These are phyloP conservation scores for Aspergillus japonicus DNA, from an alignment of 2,329 filamentous ascomycete genomes.

Conservation along the genomic window DNA sequence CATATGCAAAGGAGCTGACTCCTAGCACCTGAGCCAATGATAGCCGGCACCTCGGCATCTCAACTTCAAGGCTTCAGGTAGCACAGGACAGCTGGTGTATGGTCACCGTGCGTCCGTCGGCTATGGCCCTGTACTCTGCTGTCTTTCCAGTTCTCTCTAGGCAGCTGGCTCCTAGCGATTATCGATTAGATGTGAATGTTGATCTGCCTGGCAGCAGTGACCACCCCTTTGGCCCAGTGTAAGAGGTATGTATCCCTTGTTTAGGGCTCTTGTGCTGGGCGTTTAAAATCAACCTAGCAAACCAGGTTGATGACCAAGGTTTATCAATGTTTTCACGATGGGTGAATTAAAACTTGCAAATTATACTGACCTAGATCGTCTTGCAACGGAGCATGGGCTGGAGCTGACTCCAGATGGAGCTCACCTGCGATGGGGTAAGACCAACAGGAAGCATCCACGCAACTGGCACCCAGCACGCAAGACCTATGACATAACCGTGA, in stretches of 20 bases:
- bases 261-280: not conserved
- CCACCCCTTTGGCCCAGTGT: not conserved
- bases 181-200: not conserved
- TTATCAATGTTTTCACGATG: not conserved
- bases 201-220: not conserved
- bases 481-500: constrained; percentile 24
- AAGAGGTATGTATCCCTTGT: not conserved
- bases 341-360: not conserved
- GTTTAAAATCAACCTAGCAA: not conserved
- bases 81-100: not conserved
- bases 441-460: constrained; percentile 23
- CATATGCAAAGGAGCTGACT: not conserved
- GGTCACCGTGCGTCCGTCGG: not conserved
- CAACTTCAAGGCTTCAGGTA: not conserved
- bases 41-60: not conserved
- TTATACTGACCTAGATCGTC: not conserved
- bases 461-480: constrained; percentile 24
- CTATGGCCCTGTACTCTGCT: not conserved
- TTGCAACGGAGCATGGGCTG: constrained; percentile 10
- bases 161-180: not conserved
- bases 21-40: not conserved
- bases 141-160: not conserved
- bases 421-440: constrained; percentile 16
- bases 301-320: not conserved
- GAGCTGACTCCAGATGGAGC: constrained; percentile 17